Base-by-base conservation (phyloP, 148 eudicot genomes). In the Rhododendron ferrugineum region DNA sequence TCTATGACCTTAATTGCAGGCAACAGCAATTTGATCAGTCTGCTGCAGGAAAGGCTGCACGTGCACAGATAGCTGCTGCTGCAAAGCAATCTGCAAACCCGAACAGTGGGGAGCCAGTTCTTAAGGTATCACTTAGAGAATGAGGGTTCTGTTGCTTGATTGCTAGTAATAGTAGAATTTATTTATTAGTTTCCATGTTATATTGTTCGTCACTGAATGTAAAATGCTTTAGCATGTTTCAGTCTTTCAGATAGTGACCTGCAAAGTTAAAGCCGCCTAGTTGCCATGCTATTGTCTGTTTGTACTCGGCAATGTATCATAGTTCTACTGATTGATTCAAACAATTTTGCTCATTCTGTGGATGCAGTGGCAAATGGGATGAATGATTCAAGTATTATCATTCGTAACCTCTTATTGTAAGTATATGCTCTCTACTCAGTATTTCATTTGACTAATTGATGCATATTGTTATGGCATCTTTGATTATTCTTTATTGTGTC, bases 281-380 rank as follows among this genome's bases (percentile, higher is more conserved):
- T n/a, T 54, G 40, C 46, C 36, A 58, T 56, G 52, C 42, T 28
- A 20, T 56, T n/a, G 15, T 64, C 66, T 16, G 18, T 4, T 70
- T 22, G 50, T 26, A 9, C 10, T 58, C 32, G 11, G n/a, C 34
- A 42, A 76, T 22, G 34, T 30, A n/a, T 79, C 74, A 11, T 68
- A 42, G 30, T 1, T 36, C 23, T 11, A 42, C 62, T 15, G 50
- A 52, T 52, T 9, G 40, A 16, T 73, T 50, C 37, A 30, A 83
- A 47, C 58, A 47, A 49, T 70, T 74, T 85, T 49, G 1, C 66
- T 86, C 15, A 47, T 87, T 85, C 28, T 79, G 83, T 88, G 42
- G 74, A 82, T 91, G 93, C 98, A 93, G 98, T 94, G 98, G 98
- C 93, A 91, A 88, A 89, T 94, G 94, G 94, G 96, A 83, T 94